phyloP scores from a whole-genome alignment of 352 stramenopile genomes.

The Thraustochytrium sp. region DNA sequence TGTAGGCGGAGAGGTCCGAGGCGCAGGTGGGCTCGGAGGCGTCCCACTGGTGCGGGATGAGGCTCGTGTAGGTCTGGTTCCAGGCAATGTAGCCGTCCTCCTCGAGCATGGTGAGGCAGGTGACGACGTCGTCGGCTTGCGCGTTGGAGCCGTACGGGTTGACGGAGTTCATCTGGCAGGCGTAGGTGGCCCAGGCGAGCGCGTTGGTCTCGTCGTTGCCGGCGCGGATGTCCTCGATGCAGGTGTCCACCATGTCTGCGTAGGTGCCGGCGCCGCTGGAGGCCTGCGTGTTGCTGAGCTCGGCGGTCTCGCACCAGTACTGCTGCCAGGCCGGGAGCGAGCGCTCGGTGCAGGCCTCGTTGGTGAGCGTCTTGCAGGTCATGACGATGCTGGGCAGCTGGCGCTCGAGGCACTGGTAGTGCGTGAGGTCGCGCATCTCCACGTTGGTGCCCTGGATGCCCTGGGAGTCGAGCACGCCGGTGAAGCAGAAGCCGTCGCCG shows the following conservation, averaged over 20 bases:
- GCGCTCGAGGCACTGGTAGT: neutral
- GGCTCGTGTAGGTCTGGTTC: neutral
- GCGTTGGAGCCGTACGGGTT: neutral
- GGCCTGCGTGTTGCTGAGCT: slow-evolving; percentile 27
- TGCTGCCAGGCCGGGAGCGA: neutral
- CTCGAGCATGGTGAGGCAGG: neutral
- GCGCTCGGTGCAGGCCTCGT: neutral
- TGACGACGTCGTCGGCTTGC: neutral
- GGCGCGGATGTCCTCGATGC: neutral
- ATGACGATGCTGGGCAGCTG: neutral
- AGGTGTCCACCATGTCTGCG: neutral
- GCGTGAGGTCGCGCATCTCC: neutral
- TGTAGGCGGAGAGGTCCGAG: neutral
- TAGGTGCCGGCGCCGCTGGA: neutral
- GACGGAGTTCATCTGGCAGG: slow-evolving; percentile 19
- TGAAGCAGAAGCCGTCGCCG: neutral
- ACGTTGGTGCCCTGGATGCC: neutral
- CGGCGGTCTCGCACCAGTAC: slow-evolving; percentile 33
- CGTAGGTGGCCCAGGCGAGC: slow-evolving; percentile 1
- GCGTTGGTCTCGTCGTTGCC: neutral
- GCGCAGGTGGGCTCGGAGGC: slow-evolving; percentile 9
- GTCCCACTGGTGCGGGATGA: neutral
- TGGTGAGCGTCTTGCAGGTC: slow-evolving; percentile 14
- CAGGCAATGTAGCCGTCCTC: neutral
- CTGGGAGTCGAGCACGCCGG: neutral